These are phyloP conservation scores for Rhodomyrtus psidioides DNA, from an alignment of 441 rosid species.

Conservation along the genomic window DNA sequence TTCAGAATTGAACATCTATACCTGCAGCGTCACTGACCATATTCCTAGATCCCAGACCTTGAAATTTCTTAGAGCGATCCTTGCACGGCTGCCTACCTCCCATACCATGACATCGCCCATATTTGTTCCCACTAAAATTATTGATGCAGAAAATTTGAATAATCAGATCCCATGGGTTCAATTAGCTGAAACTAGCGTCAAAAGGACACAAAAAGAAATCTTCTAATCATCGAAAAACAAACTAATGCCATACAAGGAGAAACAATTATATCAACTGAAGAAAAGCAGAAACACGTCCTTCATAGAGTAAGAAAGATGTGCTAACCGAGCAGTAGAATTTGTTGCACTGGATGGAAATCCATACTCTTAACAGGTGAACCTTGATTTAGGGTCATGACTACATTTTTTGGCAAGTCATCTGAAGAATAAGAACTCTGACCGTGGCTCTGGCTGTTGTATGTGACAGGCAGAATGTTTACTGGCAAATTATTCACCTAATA, in stretches of 20 bases:
- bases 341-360: constrained; percentile 25
- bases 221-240: not conserved
- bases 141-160: not conserved
- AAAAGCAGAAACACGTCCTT: not conserved
- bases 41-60: not conserved
- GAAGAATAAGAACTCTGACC: constrained; percentile 60
- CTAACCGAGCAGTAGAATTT: not conserved
- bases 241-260: not conserved
- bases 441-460: constrained; percentile 51
- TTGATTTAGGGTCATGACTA: constrained; percentile 43
- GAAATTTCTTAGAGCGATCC: not conserved
- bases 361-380: constrained; percentile 38
- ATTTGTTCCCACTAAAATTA: not conserved
- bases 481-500: constrained; percentile 58
- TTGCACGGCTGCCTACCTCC: not conserved
- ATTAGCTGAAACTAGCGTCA: not conserved
- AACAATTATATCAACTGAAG: not conserved
- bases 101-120: not conserved
- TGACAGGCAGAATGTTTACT: constrained; percentile 53
- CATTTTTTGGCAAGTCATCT: constrained; percentile 69
- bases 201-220: not conserved
- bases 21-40: not conserved
- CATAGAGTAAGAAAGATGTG: not conserved
- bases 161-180: not conserved
- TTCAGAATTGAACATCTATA: not conserved